Evolutionary conservation across 768 basidiomycete species (phyloP), one percentile per base, ranked within the genome.

Genomic region (Lactarius indigo): DNA sequence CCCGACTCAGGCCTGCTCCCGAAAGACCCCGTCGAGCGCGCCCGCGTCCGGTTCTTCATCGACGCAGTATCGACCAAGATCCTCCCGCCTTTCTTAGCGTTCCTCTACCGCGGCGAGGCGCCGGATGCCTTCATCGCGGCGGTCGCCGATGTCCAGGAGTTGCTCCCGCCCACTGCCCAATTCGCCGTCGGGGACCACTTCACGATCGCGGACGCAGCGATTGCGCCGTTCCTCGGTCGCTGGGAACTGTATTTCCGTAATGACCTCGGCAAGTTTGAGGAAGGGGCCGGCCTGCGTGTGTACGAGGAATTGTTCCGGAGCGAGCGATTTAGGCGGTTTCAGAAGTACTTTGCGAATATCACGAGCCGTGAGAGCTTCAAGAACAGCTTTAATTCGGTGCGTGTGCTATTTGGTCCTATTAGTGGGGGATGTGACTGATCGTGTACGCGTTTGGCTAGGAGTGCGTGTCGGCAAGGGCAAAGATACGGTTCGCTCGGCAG

Each of bases 171-270:
- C 2, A 75, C 79, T 42, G 82, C 26, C 2, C 50, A 80, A 23
- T 84, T 77, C 44, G 84, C 73, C 0, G 59, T 73, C 7, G 76
- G 77, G 1, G 71, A 75, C 5, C 77, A 82, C 59, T 88, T 81
- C 71, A 84, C 81, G 26, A 83, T 84, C 57, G 88, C 87, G 10
- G 88, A 89, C 68, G 82, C 84, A 1, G 82, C 84, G 0, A 68
- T 87, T 15, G 76, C 81, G 2, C 85, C 88, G 0, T 86, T 87
- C 79, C 70, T 87, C n/a, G 85, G 79, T 10, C 78, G 87, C 20
- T 69, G 81, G 58, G 78, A 80, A 20, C 65, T 83, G 1, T 55
- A 73, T 33, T 65, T 84, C 55, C 75, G 76, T 68, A 78, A 83
- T 64, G 84, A 88, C 52, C 28, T 85, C n/a, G 86, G 87, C 3